phyloP scores from a whole-genome alignment of 1,284 basidiomycete genomes.

The Boletellus sp. region DNA sequence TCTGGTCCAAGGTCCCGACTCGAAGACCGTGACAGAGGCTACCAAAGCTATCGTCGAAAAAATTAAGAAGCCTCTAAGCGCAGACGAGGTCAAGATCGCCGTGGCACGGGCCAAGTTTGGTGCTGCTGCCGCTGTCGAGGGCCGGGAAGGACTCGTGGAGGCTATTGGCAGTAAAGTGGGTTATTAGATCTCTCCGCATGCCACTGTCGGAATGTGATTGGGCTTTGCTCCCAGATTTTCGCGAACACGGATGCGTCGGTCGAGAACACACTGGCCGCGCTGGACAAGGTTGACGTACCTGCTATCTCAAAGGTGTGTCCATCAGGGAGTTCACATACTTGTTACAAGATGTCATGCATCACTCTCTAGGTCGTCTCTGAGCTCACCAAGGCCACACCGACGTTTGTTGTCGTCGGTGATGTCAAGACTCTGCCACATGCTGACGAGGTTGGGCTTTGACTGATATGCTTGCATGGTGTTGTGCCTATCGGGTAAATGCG shows the following conservation, averaged over 20 bases:
- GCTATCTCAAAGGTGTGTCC: constrained; percentile 60
- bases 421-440: constrained; percentile 72
- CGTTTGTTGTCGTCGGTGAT: constrained; percentile 83
- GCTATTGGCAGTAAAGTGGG: constrained; percentile 62
- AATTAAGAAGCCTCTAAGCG: constrained; percentile 63
- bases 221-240: constrained; percentile 46
- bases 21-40: constrained; percentile 59
- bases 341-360: background rate
- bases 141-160: constrained; percentile 64
- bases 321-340: background rate
- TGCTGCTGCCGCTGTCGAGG: constrained; percentile 68
- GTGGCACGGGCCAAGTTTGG: constrained; percentile 85
- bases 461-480: constrained; percentile 4
- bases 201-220: constrained; percentile 6
- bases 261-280: constrained; percentile 50
- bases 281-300: constrained; percentile 60
- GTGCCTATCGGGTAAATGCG: constrained; percentile 18
- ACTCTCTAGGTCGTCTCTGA: constrained; percentile 45
- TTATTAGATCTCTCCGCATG: constrained; percentile 6
- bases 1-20: constrained; percentile 61
- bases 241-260: constrained; percentile 50
- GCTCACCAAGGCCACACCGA: constrained; percentile 72
- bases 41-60: constrained; percentile 63
- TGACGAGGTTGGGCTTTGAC: constrained; percentile 80
- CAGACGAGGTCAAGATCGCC: constrained; percentile 76